These are phyloP conservation scores for Exobasidium cylindrosporum DNA, from an alignment of 1,284 basidiomycete species.

Conservation along the genomic window DNA sequence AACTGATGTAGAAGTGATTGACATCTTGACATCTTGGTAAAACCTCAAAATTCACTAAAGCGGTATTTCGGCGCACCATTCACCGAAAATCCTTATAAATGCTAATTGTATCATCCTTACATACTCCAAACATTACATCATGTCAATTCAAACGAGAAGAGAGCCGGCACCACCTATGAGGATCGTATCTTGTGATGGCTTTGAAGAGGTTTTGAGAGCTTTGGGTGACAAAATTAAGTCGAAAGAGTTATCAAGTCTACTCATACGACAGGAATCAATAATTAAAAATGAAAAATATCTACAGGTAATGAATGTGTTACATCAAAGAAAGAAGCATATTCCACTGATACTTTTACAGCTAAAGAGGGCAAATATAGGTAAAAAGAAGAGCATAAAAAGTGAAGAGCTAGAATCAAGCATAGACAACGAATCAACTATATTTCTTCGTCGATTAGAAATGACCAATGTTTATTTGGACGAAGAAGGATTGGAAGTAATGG, in stretches of 20 bases:
- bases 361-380: background rate
- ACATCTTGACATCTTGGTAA: too few relatives aligned
- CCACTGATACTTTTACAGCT: background rate
- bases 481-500: background rate
- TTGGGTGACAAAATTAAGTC: background rate
- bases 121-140: too few relatives aligned
- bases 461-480: background rate
- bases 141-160: background rate
- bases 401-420: background rate
- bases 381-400: background rate
- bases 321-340: background rate
- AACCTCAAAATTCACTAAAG: too few relatives aligned
- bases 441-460: background rate
- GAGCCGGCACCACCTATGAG: constrained; percentile 4
- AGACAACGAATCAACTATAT: background rate
- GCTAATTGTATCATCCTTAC: background rate
- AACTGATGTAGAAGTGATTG: too few relatives aligned
- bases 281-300: background rate
- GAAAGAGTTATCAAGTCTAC: constrained; percentile 1
- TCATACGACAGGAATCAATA: background rate
- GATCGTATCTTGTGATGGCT: background rate
- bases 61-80: too few relatives aligned
- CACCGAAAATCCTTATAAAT: background rate
- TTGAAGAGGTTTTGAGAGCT: constrained; percentile 7
- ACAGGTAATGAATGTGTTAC: background rate